Percentiles rank a stretch among this genome's conserved stretches.
Conservation (phyloP, 208 protist species). For the Perkinsela sp. region DNA sequence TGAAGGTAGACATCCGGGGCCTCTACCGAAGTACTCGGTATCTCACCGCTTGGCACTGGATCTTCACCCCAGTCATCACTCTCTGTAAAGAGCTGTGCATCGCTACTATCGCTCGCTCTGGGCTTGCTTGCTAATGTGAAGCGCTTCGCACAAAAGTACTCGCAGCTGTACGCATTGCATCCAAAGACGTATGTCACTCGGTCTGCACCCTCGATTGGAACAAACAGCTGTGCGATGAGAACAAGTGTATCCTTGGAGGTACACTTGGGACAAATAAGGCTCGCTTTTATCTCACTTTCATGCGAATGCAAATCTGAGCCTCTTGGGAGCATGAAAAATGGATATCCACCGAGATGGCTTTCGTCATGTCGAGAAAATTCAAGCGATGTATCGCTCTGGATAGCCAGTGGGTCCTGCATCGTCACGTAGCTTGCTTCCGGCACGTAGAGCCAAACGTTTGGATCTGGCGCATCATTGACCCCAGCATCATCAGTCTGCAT, state of each 20-base stretch:
- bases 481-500: neutral
- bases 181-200: neutral
- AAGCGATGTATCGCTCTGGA: neutral
- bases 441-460: neutral
- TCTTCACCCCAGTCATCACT: neutral
- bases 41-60: neutral
- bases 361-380: neutral
- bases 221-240: neutral
- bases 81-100: neutral
- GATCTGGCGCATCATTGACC: neutral
- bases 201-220: neutral
- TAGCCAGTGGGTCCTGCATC: neutral
- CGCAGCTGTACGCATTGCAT: neutral
- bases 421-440: neutral
- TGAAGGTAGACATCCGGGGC: neutral
- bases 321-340: neutral
- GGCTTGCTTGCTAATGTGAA: neutral
- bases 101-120: neutral
- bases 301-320: too few species aligned
- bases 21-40: too few species aligned
- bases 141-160: neutral
- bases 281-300: neutral
- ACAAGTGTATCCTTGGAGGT: neutral
- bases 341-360: neutral
- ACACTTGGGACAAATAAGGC: neutral